Base-by-base conservation (phyloP, 2,329 filamentous ascomycete genomes). In the Fusarium keratoplasticum region DNA sequence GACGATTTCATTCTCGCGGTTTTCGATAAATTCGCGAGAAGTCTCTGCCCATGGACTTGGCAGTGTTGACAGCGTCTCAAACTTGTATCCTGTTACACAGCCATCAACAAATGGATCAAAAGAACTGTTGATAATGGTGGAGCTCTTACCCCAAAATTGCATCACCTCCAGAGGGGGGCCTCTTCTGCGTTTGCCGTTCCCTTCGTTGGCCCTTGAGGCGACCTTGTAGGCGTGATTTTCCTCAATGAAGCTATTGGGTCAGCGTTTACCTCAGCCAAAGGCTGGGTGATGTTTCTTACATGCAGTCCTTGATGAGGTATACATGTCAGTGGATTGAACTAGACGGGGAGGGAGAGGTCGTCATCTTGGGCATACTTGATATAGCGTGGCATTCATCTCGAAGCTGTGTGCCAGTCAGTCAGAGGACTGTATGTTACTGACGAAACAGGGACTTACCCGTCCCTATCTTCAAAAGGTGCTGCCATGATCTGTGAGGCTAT, bases 371-470 rank as follows among this genome's bases (percentile, higher is more conserved):
- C 90, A 82, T 86, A 96, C 95, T 86, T 98, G 93, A 80, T 95
- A 96, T 60, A 92, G 87, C 3, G 96, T 98, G 58, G 95, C 96
- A 81, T 98, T 98, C 95, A 99, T 98, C 82, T 97, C 94, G 79
- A 98, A 98, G 59, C 94, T 95, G 70, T 55, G 44, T 18, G 31
- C 13, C 4, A 16, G 70, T 81, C 55, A 79, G 76, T 20, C 44
- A 66, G 75, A 61, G 18, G 54, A 25, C 52, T 42, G 47, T 27
- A n/a, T 10, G 1, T n/a, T 40, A 6, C 6, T 6, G 40, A 29
- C 27, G 18, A 20, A 40, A 22, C 11, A 35, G 47, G 18, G 6
- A 83, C 86, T 73, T 85, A 95, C 91, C 93, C 93, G 80, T 96
- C 94, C 80, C 93, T 89, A 74, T 92, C 89, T 74, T 97, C 95